Evolutionary conservation across 305 asterid genomes (phyloP).

Genomic region (Fraxinus platypoda): DNA sequence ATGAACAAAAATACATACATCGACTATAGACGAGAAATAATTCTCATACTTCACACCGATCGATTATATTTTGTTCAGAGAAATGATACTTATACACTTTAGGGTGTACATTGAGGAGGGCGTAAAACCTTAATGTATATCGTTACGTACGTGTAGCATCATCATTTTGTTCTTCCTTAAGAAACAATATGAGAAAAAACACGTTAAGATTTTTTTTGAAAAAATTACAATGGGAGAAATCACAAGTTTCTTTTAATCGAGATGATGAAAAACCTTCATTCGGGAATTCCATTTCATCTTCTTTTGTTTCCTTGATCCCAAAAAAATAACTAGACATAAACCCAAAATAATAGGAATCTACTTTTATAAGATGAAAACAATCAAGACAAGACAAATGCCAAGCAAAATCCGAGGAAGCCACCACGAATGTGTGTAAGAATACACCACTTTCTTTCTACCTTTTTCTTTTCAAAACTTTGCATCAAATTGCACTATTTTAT

Average conservation of each 20-base stretch:
- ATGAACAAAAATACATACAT: too few relatives aligned
- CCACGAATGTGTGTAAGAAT: background rate
- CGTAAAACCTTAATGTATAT: too few relatives aligned
- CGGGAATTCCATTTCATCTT: background rate
- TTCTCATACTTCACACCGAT: too few relatives aligned
- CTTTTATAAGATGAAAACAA: slow-evolving; percentile 19
- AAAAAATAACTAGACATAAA: background rate
- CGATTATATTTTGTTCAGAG: too few relatives aligned
- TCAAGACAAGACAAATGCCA: slow-evolving; percentile 20
- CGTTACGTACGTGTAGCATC: too few relatives aligned
- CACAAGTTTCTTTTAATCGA: background rate
- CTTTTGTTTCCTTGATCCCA: background rate
- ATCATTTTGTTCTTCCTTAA: too few relatives aligned
- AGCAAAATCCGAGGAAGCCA: slow-evolving; percentile 6
- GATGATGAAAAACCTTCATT: background rate
- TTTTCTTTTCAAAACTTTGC: background rate
- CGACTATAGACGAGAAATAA: too few relatives aligned
- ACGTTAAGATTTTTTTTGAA: background rate
- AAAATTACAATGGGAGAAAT: background rate
- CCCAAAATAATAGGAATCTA: slow-evolving; percentile 20
- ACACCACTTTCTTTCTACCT: background rate
- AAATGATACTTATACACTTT: too few relatives aligned
- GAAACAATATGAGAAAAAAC: background rate
- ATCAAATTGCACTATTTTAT: background rate
- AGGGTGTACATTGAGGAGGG: too few relatives aligned